phyloP scores from a whole-genome alignment of 177 flowering plant species.

The Vitis hybrid region DNA sequence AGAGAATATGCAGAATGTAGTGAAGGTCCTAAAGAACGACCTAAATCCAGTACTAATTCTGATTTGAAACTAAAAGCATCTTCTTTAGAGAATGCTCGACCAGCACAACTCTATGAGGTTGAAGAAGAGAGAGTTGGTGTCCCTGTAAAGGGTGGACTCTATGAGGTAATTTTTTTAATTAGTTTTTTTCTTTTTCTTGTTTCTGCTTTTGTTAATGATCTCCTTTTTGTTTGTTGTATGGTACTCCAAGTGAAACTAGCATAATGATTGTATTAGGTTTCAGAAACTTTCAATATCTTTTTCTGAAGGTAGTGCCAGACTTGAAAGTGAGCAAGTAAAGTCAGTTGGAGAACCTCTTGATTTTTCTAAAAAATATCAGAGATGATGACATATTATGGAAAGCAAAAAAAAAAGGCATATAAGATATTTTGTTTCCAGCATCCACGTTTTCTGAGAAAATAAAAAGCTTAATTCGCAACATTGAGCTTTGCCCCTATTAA shows the following conservation, averaged over 20 bases:
- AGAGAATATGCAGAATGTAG: constrained; percentile 96
- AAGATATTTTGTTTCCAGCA: background rate
- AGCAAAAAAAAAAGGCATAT: too few species aligned
- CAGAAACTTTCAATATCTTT: too few species aligned
- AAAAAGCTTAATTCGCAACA: background rate
- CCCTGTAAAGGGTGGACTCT: constrained; percentile 96
- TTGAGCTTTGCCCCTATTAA: too few species aligned
- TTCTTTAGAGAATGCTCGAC: constrained; percentile 30
- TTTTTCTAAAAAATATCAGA: too few species aligned
- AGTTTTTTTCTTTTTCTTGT: constrained; percentile 3
- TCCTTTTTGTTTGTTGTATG: background rate
- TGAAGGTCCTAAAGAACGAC: constrained; percentile 69
- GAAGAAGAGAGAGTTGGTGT: constrained; percentile 99
- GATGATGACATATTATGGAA: too few species aligned
- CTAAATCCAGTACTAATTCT: constrained; percentile 25
- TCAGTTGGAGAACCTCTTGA: too few species aligned
- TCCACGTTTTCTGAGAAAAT: background rate
- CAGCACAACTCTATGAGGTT: constrained; percentile 35
- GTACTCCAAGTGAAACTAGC: background rate
- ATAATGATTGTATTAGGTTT: too few species aligned
- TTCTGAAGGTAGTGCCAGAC: too few species aligned
- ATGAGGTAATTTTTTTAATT: constrained; percentile 57
- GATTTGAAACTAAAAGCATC: constrained; percentile 20
- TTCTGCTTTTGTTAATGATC: background rate
- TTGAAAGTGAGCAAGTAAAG: too few species aligned